Conservation (phyloP, 495 filamentous ascomycete species). For the Pyrenula aspistea region DNA sequence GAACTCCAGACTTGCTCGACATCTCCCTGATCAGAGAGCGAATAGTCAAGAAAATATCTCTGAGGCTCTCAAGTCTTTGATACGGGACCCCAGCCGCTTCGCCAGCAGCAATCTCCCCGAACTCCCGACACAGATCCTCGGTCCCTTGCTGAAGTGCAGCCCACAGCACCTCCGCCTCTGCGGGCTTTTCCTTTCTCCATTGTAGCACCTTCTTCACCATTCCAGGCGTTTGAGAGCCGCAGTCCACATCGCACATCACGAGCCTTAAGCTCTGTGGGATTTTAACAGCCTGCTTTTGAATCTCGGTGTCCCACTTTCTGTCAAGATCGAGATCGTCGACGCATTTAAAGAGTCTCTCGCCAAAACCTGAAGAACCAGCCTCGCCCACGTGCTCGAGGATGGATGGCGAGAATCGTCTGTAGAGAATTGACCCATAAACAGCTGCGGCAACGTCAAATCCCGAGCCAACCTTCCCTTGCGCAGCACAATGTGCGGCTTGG, state of each 20-base stretch:
- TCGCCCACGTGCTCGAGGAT: slow-evolving; percentile 56
- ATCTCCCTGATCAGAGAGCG: slow-evolving; percentile 57
- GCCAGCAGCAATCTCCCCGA: slow-evolving; percentile 32
- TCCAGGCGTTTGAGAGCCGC: slow-evolving; percentile 81
- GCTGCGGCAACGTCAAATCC: slow-evolving; percentile 96
- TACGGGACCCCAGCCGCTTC: slow-evolving; percentile 5
- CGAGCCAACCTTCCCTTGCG: slow-evolving; percentile 90
- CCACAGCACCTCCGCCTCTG: slow-evolving; percentile 62
- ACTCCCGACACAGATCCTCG: slow-evolving; percentile 51
- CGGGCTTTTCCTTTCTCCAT: slow-evolving; percentile 61
- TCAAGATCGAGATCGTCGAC: slow-evolving; percentile 45
- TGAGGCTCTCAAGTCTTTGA: slow-evolving; percentile 13
- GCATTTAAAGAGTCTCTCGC: slow-evolving; percentile 43
- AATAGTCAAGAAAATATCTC: slow-evolving; percentile 29
- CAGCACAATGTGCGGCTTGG: slow-evolving; percentile 87
- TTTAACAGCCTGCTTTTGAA: slow-evolving; percentile 47
- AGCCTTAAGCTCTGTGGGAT: slow-evolving; percentile 58
- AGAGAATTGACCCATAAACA: slow-evolving; percentile 80
- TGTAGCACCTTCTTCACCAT: slow-evolving; percentile 87
- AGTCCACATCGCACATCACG: slow-evolving; percentile 92
- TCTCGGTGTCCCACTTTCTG: slow-evolving; percentile 66
- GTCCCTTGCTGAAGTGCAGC: slow-evolving; percentile 60
- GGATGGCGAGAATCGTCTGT: slow-evolving; percentile 78
- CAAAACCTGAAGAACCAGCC: slow-evolving; percentile 51
- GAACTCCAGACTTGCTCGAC: slow-evolving; percentile 62